phyloP scores from a whole-genome alignment of 495 filamentous ascomycete species.

The Letharia lupina region DNA sequence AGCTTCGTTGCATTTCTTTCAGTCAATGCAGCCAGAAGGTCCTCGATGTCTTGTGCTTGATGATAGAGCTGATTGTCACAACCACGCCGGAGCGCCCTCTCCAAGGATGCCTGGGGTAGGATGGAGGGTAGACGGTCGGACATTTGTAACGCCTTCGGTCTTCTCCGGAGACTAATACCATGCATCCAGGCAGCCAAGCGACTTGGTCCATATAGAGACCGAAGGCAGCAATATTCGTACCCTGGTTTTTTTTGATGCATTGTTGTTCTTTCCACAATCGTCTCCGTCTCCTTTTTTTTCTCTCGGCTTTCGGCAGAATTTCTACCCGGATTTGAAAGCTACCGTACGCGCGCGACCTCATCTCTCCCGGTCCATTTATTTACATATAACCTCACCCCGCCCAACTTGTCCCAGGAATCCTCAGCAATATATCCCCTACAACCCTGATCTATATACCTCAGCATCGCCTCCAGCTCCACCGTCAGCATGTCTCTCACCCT shows the following conservation, averaged over 20 bases:
- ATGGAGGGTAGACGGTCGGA: background rate
- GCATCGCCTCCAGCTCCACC: background rate
- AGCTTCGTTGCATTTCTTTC: background rate
- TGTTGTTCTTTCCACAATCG: background rate
- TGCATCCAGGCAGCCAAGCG: background rate
- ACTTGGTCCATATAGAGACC: background rate
- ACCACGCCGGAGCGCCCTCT: background rate
- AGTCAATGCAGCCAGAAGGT: too few species aligned
- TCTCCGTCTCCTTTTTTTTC: background rate
- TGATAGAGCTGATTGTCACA: too few species aligned
- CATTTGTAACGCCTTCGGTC: background rate
- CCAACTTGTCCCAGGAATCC: background rate
- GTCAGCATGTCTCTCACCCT: slow-evolving; percentile 25
- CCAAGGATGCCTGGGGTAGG: too few species aligned
- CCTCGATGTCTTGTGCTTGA: too few species aligned
- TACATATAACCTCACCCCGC: background rate
- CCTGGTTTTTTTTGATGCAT: background rate
- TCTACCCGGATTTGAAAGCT: background rate
- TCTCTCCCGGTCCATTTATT: background rate
- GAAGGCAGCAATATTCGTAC: background rate
- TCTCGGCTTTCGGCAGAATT: background rate
- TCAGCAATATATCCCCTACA: background rate
- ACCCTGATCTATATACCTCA: too few species aligned
- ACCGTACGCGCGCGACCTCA: too few species aligned
- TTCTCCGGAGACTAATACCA: background rate